phyloP scores from a whole-genome alignment of 2,329 filamentous ascomycete species.

The Colletotrichum simmondsii region DNA sequence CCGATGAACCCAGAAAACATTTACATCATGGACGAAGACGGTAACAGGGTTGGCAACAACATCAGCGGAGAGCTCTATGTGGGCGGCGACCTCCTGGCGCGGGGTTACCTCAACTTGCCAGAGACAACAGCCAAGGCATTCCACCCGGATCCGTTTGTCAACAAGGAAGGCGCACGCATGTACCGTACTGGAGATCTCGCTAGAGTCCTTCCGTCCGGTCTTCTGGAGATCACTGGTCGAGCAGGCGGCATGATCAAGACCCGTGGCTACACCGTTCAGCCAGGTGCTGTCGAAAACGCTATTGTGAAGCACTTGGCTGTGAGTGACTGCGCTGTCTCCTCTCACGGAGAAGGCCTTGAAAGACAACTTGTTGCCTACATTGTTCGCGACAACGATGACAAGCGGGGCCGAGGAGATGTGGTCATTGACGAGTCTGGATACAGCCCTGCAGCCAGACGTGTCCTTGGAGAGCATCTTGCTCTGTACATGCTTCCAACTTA shows the following conservation, averaged over 20 bases:
- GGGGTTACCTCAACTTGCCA: conserved; percentile 83
- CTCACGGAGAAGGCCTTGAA: conserved; percentile 81
- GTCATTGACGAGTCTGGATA: conserved; percentile 78
- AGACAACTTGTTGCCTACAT: conserved; percentile 82
- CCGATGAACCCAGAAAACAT: conserved; percentile 75
- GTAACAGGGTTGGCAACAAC: conserved; percentile 71
- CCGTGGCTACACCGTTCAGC: conserved; percentile 81
- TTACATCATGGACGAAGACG: conserved; percentile 78
- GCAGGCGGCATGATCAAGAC: conserved; percentile 86
- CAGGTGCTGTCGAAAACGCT: conserved; percentile 79
- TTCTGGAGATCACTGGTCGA: conserved; percentile 80
- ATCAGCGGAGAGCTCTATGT: conserved; percentile 79
- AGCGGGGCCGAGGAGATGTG: conserved; percentile 67
- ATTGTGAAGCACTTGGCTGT: conserved; percentile 78
- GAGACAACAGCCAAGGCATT: conserved; percentile 82
- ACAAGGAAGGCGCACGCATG: conserved; percentile 71
- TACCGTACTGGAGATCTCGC: conserved; percentile 81
- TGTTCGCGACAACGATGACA: conserved; percentile 72
- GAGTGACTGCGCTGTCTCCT: conserved; percentile 75
- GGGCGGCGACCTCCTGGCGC: conserved; percentile 77
- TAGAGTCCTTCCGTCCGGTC: conserved; percentile 72
- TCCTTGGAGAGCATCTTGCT: conserved; percentile 74
- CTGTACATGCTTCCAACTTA: conserved; percentile 86
- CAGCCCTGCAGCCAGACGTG: conserved; percentile 74
- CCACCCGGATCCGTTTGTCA: conserved; percentile 71